These are phyloP conservation scores for Verbascum thapsus DNA, from an alignment of 257 asterid species.

Conservation along the genomic window DNA sequence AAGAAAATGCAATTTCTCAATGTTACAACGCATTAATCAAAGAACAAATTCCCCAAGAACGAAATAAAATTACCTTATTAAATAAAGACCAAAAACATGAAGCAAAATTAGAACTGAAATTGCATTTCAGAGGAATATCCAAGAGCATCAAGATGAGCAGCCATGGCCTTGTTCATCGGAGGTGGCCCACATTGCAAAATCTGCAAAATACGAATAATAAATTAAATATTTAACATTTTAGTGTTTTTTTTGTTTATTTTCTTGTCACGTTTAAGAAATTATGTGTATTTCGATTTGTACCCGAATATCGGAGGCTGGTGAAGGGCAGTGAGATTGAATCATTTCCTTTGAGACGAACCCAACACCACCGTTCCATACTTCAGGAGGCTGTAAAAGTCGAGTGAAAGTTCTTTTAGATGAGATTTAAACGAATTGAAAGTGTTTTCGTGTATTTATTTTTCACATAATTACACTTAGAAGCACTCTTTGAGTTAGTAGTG, in stretches of 20 bases:
- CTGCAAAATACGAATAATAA: constrained; percentile 42
- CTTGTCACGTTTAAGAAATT: neutral
- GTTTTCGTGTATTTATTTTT: too few relatives aligned
- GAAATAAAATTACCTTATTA: neutral
- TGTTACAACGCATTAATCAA: neutral
- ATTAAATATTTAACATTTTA: constrained; percentile 16
- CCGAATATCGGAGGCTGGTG: constrained; percentile 87
- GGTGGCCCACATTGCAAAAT: constrained; percentile 94
- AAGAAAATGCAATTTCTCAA: neutral
- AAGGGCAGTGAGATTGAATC: constrained; percentile 82
- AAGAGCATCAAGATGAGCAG: constrained; percentile 84
- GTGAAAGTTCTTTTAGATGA: too few relatives aligned
- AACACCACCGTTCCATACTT: constrained; percentile 87
- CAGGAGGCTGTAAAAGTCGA: constrained; percentile 79
- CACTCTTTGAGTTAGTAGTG: too few relatives aligned
- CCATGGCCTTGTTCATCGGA: constrained; percentile 98
- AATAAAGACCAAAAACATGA: neutral
- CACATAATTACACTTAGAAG: too few relatives aligned
- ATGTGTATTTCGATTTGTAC: constrained; percentile 32
- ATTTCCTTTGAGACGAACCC: constrained; percentile 90
- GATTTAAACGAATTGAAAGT: too few relatives aligned
- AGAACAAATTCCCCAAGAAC: constrained; percentile 24
- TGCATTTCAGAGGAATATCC: constrained; percentile 77
- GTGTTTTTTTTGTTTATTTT: neutral
- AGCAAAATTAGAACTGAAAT: constrained; percentile 45